Evolutionary conservation across 2,329 filamentous ascomycete genomes (phyloP).

Genomic region (Alternaria sp.): DNA sequence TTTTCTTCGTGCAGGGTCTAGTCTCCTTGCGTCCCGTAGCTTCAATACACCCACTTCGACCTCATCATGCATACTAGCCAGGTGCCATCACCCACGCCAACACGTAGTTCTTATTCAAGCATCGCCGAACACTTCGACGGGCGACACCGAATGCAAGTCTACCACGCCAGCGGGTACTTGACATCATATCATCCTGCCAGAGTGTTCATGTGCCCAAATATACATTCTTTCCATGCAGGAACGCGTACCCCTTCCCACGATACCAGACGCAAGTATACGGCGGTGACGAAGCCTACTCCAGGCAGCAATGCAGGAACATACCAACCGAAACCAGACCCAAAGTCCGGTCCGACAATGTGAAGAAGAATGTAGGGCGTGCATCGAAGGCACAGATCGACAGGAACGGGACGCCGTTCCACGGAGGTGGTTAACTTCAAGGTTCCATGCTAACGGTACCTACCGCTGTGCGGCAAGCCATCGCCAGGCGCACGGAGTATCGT

Average conservation of each 20-base stretch:
- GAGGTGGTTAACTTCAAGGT: neutral
- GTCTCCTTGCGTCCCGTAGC: neutral
- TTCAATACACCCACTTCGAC: neutral
- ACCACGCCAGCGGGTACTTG: neutral
- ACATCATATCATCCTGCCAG: neutral
- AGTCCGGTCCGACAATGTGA: neutral
- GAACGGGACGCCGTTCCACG: neutral
- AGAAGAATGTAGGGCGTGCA: neutral
- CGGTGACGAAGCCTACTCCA: neutral
- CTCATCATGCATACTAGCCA: neutral
- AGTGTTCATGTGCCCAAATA: neutral
- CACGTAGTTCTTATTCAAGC: neutral
- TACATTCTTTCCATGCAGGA: neutral
- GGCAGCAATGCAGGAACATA: neutral
- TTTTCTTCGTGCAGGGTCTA: neutral
- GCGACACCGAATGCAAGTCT: neutral
- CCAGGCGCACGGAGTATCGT: neutral
- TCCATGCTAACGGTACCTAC: neutral
- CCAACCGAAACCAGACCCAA: neutral
- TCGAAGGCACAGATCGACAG: slow-evolving; percentile 1
- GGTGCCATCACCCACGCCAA: neutral
- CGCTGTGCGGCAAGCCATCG: neutral
- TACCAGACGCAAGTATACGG: neutral
- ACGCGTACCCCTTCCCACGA: neutral
- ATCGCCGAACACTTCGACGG: neutral